Evolutionary conservation across 2,329 filamentous ascomycete species (phyloP), one percentile per base, ranked within the genome.

Genomic region (Monosporascus sp.): DNA sequence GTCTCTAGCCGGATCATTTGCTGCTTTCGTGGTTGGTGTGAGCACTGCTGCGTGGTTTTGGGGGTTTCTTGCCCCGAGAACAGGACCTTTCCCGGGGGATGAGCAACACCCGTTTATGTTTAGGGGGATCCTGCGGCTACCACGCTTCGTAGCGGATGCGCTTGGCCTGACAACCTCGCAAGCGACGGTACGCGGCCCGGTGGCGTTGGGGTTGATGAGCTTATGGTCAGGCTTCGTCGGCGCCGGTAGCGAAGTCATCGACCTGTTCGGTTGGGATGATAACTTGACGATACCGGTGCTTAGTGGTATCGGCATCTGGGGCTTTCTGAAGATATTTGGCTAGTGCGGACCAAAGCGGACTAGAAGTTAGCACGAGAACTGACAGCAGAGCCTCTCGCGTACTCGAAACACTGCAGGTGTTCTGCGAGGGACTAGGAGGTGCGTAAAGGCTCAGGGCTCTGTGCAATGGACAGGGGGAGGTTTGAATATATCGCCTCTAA

Each of bases 241-340:
- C 43, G 90, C 91, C 53, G 85, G 86, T 45, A 97, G 91, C 65
- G 94, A 99, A 72, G 88, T 93, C 17, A 79, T 96, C 46, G 91
- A 99, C 72, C 66, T 97, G 0, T 97, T 91, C 68, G 90, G 91
- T 48, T 92, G 91, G 88, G 94, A 99, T 66, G 94, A 99, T 73
- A 99, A 99, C 72, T 77, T 99, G 63, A 97, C 93, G 49, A 99
- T 99, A 70, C 94, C 94, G 2, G 85, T 96, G 26, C 78, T 99
- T 49, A 96, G 91, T 67, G 91, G 92, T 24, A 73, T 91, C 46
- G 92, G 92, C 7, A 85, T 99, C 56, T 96, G 89, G 87, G 88
- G 87, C 0, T 97, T 99, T 70, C 78, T 97, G 63, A 95, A 89
- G 74, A 70, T 91, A 48, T 97, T 97, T 78, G 87, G 86, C 51